A percentile compares a stretch with the other conserved stretches of the same genome.
These are phyloP conservation scores for Citrullus amarus DNA, from an alignment of 306 rosid species.

Conservation along the genomic window DNA sequence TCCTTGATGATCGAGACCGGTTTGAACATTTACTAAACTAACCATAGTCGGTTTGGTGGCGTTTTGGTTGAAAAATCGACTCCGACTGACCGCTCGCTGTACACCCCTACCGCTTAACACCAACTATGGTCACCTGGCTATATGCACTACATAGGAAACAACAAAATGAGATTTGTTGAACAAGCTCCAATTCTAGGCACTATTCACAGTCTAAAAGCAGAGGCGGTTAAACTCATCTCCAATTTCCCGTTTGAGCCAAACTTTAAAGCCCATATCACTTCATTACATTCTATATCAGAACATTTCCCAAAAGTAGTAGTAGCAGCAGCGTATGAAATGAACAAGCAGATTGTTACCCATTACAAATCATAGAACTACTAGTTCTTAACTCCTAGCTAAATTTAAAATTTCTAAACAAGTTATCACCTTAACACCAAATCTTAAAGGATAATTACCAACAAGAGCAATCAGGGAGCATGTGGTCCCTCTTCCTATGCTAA, in stretches of 20 bases:
- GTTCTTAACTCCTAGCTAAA: not conserved
- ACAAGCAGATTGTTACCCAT: not conserved
- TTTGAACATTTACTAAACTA: too few species aligned
- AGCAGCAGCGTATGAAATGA: not conserved
- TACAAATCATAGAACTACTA: not conserved
- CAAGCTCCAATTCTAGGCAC: not conserved
- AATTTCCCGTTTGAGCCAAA: not conserved
- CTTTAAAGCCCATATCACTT: not conserved
- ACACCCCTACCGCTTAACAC: not conserved
- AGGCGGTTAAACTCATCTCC: not conserved
- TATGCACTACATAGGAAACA: not conserved
- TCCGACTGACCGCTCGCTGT: too few species aligned
- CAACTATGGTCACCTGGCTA: not conserved
- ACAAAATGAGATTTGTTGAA: not conserved
- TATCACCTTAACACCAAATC: not conserved
- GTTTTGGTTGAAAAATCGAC: too few species aligned
- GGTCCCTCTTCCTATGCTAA: not conserved
- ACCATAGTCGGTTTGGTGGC: too few species aligned
- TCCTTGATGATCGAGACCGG: too few species aligned
- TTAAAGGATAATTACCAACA: not conserved
- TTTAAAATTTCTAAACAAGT: not conserved
- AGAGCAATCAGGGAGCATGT: not conserved
- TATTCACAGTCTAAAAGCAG: not conserved
- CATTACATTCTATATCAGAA: not conserved
- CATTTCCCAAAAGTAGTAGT: not conserved